These are phyloP conservation scores for Candida anglica DNA, from an alignment of 805 yeast species.

Conservation along the genomic window DNA sequence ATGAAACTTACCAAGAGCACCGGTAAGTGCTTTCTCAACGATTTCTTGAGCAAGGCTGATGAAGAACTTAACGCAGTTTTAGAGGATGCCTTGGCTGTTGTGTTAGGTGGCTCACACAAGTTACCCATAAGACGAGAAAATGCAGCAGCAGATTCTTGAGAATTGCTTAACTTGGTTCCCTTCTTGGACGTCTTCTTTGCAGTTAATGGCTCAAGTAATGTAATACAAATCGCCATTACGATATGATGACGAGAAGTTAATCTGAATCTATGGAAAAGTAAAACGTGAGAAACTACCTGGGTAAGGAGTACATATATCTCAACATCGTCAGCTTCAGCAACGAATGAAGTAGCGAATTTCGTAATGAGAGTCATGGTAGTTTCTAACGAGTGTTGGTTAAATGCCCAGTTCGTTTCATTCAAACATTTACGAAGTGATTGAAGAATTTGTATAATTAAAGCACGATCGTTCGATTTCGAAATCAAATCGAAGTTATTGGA, in stretches of 20 bases:
- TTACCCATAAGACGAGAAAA: constrained; percentile 59
- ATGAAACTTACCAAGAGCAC: constrained; percentile 58
- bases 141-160: constrained; percentile 40
- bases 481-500: constrained; percentile 8
- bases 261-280: constrained; percentile 67
- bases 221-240: constrained; percentile 44
- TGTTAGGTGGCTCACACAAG: constrained; percentile 66
- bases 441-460: constrained; percentile 10
- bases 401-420: constrained; percentile 49
- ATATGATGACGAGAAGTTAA: constrained; percentile 73
- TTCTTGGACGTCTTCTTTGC: constrained; percentile 13
- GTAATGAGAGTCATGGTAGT: constrained; percentile 40
- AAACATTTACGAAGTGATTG: constrained; percentile 36
- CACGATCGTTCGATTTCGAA: constrained; percentile 5
- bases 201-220: constrained; percentile 46
- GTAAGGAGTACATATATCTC: constrained; percentile 36
- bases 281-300: constrained; percentile 53
- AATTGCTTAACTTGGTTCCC: constrained; percentile 10
- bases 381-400: constrained; percentile 68
- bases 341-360: constrained; percentile 12
- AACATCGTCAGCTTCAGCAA: constrained; percentile 4
- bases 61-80: constrained; percentile 49
- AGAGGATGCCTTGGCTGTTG: constrained; percentile 21
- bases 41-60: constrained; percentile 50
- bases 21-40: constrained; percentile 62